Conservation (phyloP, 495 filamentous ascomycete genomes). For the Penicillium antarcticum region DNA sequence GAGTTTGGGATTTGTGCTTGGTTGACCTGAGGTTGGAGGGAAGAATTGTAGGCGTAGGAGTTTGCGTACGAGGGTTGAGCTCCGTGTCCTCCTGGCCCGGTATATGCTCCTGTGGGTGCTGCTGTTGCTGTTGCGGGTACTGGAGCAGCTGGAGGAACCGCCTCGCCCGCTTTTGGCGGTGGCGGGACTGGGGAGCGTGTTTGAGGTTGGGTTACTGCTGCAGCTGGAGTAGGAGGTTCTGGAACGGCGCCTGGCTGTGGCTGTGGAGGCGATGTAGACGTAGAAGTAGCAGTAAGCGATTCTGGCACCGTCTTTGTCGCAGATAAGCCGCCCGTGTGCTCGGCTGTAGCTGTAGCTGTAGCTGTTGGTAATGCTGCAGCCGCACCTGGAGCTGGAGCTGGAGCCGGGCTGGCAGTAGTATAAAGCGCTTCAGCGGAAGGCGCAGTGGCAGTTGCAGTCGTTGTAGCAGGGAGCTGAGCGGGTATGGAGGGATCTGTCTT, state of each 20-base stretch:
- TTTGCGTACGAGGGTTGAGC: slow-evolving; percentile 3
- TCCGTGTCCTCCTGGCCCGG: too few relatives aligned
- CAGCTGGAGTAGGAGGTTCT: slow-evolving; percentile 19
- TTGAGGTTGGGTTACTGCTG: slow-evolving; percentile 14
- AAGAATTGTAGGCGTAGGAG: slow-evolving; percentile 16
- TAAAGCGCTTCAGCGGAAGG: slow-evolving; percentile 41
- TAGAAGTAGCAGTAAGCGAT: too few relatives aligned
- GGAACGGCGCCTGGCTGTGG: slow-evolving; percentile 61
- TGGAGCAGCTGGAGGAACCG: slow-evolving; percentile 29
- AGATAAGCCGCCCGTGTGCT: not conserved
- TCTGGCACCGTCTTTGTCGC: slow-evolving; percentile 3
- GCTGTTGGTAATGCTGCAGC: slow-evolving; percentile 20
- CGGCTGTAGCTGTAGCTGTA: slow-evolving; percentile 22
- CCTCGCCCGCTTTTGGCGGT: slow-evolving; percentile 52
- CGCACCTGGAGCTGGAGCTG: slow-evolving; percentile 27
- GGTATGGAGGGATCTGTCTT: slow-evolving; percentile 17
- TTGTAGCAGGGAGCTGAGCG: slow-evolving; percentile 7
- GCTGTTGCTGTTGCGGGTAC: slow-evolving; percentile 22
- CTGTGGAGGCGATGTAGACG: slow-evolving; percentile 39
- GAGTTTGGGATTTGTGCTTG: slow-evolving; percentile 28
- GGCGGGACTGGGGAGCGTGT: slow-evolving; percentile 39
- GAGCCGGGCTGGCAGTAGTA: slow-evolving; percentile 43
- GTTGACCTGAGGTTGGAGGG: slow-evolving; percentile 4
- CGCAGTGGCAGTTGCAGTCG: slow-evolving; percentile 32
- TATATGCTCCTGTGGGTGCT: too few relatives aligned